Base-by-base conservation (phyloP, 2,329 filamentous ascomycete species). In the Basipetospora chlamydospora region DNA sequence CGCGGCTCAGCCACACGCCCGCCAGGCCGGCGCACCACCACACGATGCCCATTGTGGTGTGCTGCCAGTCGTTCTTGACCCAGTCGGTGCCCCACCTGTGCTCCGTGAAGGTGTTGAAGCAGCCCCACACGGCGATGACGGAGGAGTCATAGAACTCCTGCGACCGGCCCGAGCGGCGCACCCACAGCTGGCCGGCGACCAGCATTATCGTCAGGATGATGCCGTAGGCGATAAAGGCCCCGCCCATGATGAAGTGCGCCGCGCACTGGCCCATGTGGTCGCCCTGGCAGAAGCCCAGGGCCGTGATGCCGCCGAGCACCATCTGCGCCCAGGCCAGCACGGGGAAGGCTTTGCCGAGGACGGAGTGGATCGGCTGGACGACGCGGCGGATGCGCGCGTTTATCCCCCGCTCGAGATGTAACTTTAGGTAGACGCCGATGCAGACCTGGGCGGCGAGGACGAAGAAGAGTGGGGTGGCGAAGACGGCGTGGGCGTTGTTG, bases 221-320 rank as follows among this genome's bases (percentile, higher is more conserved):
- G 20, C 84, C 90, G 50, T 98, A 98, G 21, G 72, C 90, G 47
- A 98, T 88, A 54, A 98, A 98, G 1, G 88, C 87, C 46, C 82
- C 80, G 30, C 90, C 90, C 90, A 98, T 98, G 57, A 96, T 98
- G 58, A 96, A 98, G 57, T 98, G 90, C 2, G 90, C 90, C 28
- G 83, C 61, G 58, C 90, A 98, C 57, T 98, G 90, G 22, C 87
- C 88, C 1, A 86, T 56, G 52, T 98, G 88, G 40, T 96, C 87
- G 37, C 70, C 85, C 46, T 85, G 81, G 56, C 90, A 98, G 64
- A 94, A 96, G 16, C 90, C 90, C 39, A 94, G 66, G 4, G 82
- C 70, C 0, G 88, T 88, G 50, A 98, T 95, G 26, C 86, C 90
- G 35, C 90, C 90, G 56, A 98, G 94, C 6, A 98, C 55, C 77